phyloP scores from a whole-genome alignment of 257 asterid genomes.

The Plantago elongata region DNA sequence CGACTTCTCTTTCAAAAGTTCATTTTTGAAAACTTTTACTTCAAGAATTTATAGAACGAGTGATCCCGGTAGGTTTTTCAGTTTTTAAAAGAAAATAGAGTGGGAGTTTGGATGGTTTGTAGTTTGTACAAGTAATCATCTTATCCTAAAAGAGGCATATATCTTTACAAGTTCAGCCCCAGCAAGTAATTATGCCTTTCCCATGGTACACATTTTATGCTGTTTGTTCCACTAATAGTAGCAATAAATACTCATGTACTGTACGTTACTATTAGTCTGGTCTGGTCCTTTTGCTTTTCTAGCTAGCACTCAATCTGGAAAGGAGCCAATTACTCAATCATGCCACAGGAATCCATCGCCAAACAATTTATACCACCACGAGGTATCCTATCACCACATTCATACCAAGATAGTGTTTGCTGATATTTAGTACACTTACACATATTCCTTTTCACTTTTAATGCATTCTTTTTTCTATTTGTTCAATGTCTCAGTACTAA shows the following conservation, averaged over 20 bases:
- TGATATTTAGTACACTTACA: background rate
- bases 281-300: constrained; percentile 22
- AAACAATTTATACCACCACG: constrained; percentile 23
- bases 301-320: constrained; percentile 35
- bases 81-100: too few relatives aligned
- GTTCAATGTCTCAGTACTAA: background rate
- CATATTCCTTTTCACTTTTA: background rate
- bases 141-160: constrained; percentile 28
- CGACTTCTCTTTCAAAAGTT: too few relatives aligned
- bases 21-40: too few relatives aligned
- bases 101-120: too few relatives aligned
- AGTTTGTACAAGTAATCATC: constrained; percentile 11
- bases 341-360: constrained; percentile 26
- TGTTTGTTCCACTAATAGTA: constrained; percentile 42
- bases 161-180: constrained; percentile 33
- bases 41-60: too few relatives aligned
- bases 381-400: constrained; percentile 15
- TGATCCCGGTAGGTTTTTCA: too few relatives aligned
- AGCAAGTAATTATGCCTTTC: constrained; percentile 36
- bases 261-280: too few relatives aligned
- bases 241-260: constrained; percentile 12
- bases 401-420: constrained; percentile 10
- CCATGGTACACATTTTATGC: constrained; percentile 30
- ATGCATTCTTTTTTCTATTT: background rate
- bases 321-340: constrained; percentile 17